Percentiles rank a stretch among this genome's conserved stretches.
phyloP scores from a whole-genome alignment of 352 stramenopile genomes.

The Phytopythium montanum region DNA sequence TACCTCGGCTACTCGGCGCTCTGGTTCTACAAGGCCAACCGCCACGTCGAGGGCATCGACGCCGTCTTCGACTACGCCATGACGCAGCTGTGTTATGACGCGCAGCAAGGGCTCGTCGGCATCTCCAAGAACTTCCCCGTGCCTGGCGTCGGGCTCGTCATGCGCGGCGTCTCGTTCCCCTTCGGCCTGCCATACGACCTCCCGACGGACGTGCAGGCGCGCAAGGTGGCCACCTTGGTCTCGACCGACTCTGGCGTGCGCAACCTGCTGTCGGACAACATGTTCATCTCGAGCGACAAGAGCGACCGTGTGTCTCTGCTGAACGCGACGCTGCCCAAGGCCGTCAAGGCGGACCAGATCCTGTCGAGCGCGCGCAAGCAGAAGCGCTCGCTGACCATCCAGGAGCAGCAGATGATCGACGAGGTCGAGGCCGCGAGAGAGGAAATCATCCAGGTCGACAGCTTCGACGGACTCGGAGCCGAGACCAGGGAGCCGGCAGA shows the following conservation, averaged over 20 bases:
- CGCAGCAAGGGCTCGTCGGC: constrained; percentile 93
- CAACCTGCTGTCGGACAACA: constrained; percentile 58
- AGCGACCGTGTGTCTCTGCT: constrained; percentile 66
- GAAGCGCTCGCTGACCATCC: constrained; percentile 91
- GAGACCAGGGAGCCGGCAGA: constrained; percentile 75
- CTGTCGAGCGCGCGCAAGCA: constrained; percentile 90
- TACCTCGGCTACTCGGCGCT: constrained; percentile 97
- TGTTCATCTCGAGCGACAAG: constrained; percentile 74
- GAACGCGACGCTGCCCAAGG: constrained; percentile 76
- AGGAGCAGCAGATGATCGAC: constrained; percentile 94
- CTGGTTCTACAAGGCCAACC: constrained; percentile 96
- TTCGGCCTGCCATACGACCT: constrained; percentile 91
- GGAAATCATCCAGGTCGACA: constrained; percentile 96
- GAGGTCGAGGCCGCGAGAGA: constrained; percentile 95
- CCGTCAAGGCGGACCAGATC: constrained; percentile 92
- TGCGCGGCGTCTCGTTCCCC: constrained; percentile 95
- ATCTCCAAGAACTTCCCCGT: constrained; percentile 97
- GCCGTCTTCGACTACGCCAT: constrained; percentile 97
- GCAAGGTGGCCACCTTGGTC: constrained; percentile 67
- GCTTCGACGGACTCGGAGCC: constrained; percentile 86
- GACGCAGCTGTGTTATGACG: constrained; percentile 94
- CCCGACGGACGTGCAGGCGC: constrained; percentile 87
- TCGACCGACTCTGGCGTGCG: constrained; percentile 72
- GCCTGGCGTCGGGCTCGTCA: constrained; percentile 88
- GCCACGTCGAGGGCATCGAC: constrained; percentile 93